Evolutionary conservation across 805 yeast species (phyloP), one percentile per base, ranked within the genome.

Genomic region (Jamesozyma gamospora): DNA sequence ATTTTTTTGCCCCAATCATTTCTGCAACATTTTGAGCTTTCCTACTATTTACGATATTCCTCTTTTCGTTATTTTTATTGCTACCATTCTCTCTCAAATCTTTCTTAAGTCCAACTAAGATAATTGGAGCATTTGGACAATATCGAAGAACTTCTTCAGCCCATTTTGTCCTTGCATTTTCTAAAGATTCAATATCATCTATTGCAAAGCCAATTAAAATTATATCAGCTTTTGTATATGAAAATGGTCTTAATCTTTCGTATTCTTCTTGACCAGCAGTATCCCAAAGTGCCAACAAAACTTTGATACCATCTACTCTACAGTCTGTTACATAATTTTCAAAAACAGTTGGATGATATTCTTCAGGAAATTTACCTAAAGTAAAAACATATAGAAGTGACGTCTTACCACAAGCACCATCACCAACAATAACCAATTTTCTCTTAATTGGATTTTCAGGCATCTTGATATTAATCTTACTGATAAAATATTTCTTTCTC

Each of bases 231-330:
- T 84, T 81, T 10, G 88, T 75, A 55, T 88, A 88, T 17, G 94
- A 82, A 47, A 88, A 66, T 0, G 96, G 96, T 45, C 96, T 73
- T 42, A 88, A 66, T 43, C 96, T 66, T 50, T 87, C 96, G 57
- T 87, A 87, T 62, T 87, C 96, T 64, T 87, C 96, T 63, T 87
- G 96, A 2, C 96, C 96, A 4, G 96, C 96, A 1, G 96, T 87
- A 58, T 87, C 96, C 96, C 96, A 87, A 19, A 87, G 64, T 2
- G 94, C 88, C 41, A 87, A 63, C 46, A 86, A 81, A 3, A 87
- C 94, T 13, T 92, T 82, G 49, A 86, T 87, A 3, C 96, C 96
- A 55, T 87, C 96, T 15, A 88, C 94, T 42, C 95, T 68, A 60
- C 96, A 87, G 53, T 86, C 95, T 1, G 95, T 86, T 13, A 87